phyloP scores from a whole-genome alignment of 2,329 filamentous ascomycete species.

The Aspergillus udagawae region DNA sequence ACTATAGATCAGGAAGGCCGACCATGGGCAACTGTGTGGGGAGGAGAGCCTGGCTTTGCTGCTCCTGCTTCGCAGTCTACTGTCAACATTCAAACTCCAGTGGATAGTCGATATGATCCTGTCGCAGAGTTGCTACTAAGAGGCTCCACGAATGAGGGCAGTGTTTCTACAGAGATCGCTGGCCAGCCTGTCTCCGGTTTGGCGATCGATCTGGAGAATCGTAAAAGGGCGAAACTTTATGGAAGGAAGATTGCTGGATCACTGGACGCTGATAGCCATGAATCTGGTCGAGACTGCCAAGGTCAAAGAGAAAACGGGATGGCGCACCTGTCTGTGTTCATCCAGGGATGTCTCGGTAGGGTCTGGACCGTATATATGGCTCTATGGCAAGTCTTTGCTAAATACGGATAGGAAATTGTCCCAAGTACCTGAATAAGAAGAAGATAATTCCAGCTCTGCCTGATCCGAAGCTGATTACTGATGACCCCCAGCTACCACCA shows the following conservation, averaged over 20 bases:
- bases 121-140: conserved; percentile 62
- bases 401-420: conserved; percentile 62
- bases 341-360: conserved; percentile 64
- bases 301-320: conserved; percentile 8
- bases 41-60: conserved; percentile 67
- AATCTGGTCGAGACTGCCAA: conserved; percentile 16
- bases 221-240: conserved; percentile 70
- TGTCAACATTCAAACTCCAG: conserved; percentile 59
- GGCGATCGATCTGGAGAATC: conserved; percentile 60
- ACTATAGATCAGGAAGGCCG: conserved; percentile 61
- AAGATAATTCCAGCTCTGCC: conserved; percentile 55
- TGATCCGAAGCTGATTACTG: conserved; percentile 49
- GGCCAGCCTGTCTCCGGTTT: conserved; percentile 58
- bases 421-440: conserved; percentile 81
- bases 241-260: conserved; percentile 66
- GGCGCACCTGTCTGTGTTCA: conserved; percentile 60
- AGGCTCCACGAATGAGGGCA: conserved; percentile 35
- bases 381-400: neutral
- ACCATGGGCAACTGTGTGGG: conserved; percentile 76
- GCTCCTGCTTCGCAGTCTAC: conserved; percentile 58
- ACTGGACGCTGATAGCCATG: conserved; percentile 25
- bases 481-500: conserved; percentile 46
- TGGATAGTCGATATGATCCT: conserved; percentile 64
- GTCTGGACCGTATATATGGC: conserved; percentile 1
- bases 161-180: conserved; percentile 31